Evolutionary conservation across 164 flowering plant species (phyloP).

Genomic region (Nelumbo lutea): DNA sequence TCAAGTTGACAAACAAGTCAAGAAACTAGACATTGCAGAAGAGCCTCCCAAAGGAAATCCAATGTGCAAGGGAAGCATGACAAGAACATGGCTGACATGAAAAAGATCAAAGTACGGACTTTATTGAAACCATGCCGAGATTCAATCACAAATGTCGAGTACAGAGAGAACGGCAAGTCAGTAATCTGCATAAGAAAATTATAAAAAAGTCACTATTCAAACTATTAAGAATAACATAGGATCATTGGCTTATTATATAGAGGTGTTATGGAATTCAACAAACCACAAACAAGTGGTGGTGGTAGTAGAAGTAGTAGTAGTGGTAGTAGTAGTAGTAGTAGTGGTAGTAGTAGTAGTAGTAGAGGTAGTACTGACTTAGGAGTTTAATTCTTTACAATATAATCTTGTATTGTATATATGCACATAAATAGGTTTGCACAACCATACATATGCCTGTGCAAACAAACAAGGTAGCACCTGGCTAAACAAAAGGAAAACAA

Average conservation of each 20-base stretch:
- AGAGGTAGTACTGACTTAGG: too few relatives aligned
- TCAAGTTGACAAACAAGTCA: neutral
- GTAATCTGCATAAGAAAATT: conserved; percentile 58
- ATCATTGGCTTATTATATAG: neutral
- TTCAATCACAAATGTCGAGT: conserved; percentile 97
- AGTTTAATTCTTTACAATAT: too few relatives aligned
- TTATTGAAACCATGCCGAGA: conserved; percentile 97
- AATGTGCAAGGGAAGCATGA: conserved; percentile 1
- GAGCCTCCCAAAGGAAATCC: neutral
- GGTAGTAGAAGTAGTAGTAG: too few relatives aligned
- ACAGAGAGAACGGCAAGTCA: conserved; percentile 92
- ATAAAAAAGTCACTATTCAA: neutral
- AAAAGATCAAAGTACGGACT: conserved; percentile 33
- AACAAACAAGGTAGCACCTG: too few relatives aligned
- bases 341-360: too few relatives aligned
- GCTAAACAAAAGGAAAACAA: too few relatives aligned
- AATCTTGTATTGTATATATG: too few relatives aligned
- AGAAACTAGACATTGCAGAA: neutral
- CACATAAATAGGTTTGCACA: too few relatives aligned
- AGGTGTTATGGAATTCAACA: neutral
- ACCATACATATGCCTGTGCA: too few relatives aligned
- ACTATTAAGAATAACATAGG: neutral
- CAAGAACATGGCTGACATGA: conserved; percentile 1
- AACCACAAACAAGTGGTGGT: neutral
- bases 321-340: too few relatives aligned